Evolutionary conservation across 805 yeast genomes (phyloP), one percentile per base, ranked within the genome.

Genomic region (Scheffersomyces stipitis): DNA sequence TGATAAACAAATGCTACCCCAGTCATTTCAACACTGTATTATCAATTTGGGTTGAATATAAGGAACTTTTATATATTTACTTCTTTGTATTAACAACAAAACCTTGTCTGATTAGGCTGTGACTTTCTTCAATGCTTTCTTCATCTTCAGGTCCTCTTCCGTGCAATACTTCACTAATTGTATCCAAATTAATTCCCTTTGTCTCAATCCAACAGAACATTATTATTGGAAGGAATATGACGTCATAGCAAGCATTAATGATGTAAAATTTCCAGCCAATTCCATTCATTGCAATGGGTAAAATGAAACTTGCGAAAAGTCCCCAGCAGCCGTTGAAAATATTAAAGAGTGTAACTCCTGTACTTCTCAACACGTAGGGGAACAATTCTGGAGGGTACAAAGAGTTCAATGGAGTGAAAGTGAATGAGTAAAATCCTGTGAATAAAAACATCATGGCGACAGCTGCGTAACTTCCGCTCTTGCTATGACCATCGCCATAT

Each of bases 261-360:
- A 46, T 40, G 24, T 49, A 49, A 35, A 41, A 46, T 28, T 37
- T 46, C 51, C 53, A 49, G 15, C 50, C 50, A 8, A 49, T 42
- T n/a, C 37, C 41, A 13, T 42, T 41, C 44, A 49, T 31, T n/a
- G 53, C 51, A 30, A 49, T 45, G 3, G 53, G 44, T 28, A 44
- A 41, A 28, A 46, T 37, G 42, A 49, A 49, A 23, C 36, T 29
- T 13, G 47, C 45, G 15, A 46, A 29, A 12, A 46, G 34, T 5
- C 50, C 50, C 17, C 34, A 43, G 13, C 26, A 2, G 3, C 29
- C 23, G 29, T 43, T 36, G 15, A 35, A 24, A 5, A 38, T 15
- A 8, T 24, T 9, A 18, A 15, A 45, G 36, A 46, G 38, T 16
- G 46, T 40, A 9, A 48, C 34, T 8, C 48, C 46, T 15, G 49